Evolutionary conservation across 2,329 filamentous ascomycete species (phyloP).

Genomic region (Penicillium sp.): DNA sequence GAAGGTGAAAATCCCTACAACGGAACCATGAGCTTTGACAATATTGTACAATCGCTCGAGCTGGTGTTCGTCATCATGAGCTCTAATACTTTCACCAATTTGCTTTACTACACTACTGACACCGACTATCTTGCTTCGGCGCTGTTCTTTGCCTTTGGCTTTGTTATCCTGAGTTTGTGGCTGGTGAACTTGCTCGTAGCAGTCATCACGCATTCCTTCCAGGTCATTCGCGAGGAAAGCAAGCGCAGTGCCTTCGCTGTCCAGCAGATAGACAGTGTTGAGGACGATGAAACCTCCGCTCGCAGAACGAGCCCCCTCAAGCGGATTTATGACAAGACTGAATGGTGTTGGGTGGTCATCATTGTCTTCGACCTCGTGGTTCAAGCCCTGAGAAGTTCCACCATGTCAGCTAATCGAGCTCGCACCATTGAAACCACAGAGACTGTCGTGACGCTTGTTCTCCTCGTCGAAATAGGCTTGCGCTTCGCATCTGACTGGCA

Average conservation of each 20-base stretch:
- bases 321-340: slow-evolving; percentile 65
- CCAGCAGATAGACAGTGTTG: slow-evolving; percentile 53
- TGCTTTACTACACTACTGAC: slow-evolving; percentile 89
- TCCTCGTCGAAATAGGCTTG: slow-evolving; percentile 75
- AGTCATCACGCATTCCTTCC: slow-evolving; percentile 96
- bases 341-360: slow-evolving; percentile 69
- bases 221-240: slow-evolving; percentile 95
- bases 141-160: slow-evolving; percentile 64
- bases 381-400: slow-evolving; percentile 69
- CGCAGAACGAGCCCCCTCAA: slow-evolving; percentile 52
- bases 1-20: slow-evolving; percentile 73
- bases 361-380: slow-evolving; percentile 76
- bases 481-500: slow-evolving; percentile 76
- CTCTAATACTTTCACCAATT: slow-evolving; percentile 89
- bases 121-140: slow-evolving; percentile 85
- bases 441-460: slow-evolving; percentile 66
- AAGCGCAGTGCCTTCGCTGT: slow-evolving; percentile 87
- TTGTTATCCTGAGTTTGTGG: slow-evolving; percentile 94
- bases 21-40: slow-evolving; percentile 87
- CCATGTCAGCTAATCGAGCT: slow-evolving; percentile 59
- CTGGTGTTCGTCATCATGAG: slow-evolving; percentile 98
- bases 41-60: slow-evolving; percentile 85
- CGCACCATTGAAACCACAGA: slow-evolving; percentile 67
- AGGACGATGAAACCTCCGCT: slow-evolving; percentile 33
- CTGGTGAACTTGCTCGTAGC: slow-evolving; percentile 90